Conservation (phyloP, 1,139 yeast genomes). For the Saccharomyces hybrid region DNA sequence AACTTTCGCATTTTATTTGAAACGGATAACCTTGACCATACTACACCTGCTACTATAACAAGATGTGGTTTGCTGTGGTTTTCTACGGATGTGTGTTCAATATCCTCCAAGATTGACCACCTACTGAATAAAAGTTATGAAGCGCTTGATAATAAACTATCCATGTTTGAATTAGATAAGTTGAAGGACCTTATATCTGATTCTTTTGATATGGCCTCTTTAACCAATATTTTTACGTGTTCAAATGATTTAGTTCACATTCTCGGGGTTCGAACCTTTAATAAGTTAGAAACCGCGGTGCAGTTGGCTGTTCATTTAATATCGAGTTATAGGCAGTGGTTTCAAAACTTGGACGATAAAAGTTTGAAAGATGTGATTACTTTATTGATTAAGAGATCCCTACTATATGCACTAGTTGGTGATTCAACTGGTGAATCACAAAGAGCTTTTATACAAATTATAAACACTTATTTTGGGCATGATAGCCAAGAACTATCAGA, state of each 20-base stretch:
- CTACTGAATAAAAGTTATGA: not conserved
- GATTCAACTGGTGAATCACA: not conserved
- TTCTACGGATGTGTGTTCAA: slow-evolving; percentile 28
- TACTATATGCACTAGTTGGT: not conserved
- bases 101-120: not conserved
- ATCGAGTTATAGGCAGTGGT: not conserved
- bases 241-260: not conserved
- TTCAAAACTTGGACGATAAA: not conserved
- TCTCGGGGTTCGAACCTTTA: not conserved
- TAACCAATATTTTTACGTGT: not conserved
- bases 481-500: not conserved
- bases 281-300: not conserved
- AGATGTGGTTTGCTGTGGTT: slow-evolving; percentile 90
- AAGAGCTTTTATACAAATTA: not conserved
- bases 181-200: not conserved
- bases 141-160: not conserved
- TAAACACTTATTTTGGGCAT: not conserved
- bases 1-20: slow-evolving; percentile 71
- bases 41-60: slow-evolving; percentile 89
- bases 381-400: not conserved
- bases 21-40: slow-evolving; percentile 53
- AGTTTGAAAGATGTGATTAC: not conserved
- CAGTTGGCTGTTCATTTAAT: not conserved
- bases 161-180: not conserved
- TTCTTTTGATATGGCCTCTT: not conserved